Evolutionary conservation across 208 protist species (phyloP).

Genomic region (Trypanosoma scelopori): DNA sequence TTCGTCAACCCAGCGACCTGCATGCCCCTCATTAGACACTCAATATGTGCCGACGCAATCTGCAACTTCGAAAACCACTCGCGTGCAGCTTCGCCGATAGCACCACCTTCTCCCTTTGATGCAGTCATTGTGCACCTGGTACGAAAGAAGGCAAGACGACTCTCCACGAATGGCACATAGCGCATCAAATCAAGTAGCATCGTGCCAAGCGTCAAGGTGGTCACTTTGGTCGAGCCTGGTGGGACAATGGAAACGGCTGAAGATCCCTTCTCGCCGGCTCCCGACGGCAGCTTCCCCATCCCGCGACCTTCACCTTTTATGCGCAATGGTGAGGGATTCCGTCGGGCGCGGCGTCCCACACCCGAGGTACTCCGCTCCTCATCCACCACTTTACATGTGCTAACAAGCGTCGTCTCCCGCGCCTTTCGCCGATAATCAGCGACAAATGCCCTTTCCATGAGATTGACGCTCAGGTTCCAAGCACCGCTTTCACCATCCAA

Average conservation of each 20-base stretch:
- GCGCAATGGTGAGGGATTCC: neutral
- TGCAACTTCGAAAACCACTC: conserved; percentile 38
- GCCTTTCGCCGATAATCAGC: conserved; percentile 4
- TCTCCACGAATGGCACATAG: conserved; percentile 49
- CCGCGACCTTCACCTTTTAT: neutral
- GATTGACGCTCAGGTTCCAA: conserved; percentile 34
- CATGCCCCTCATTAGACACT: conserved; percentile 15
- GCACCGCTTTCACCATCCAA: conserved; percentile 36
- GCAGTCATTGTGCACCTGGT: conserved; percentile 23
- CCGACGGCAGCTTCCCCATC: neutral
- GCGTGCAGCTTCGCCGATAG: conserved; percentile 24
- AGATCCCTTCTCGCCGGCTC: neutral
- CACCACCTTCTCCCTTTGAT: conserved; percentile 23
- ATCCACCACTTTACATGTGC: neutral
- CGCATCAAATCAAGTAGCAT: conserved; percentile 33
- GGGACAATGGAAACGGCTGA: too few species aligned
- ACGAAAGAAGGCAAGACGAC: conserved; percentile 32
- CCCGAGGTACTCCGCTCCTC: neutral
- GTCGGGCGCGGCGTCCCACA: neutral
- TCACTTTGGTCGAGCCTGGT: neutral
- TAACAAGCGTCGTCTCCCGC: neutral
- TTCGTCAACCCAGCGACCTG: conserved; percentile 3
- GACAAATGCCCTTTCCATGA: conserved; percentile 34
- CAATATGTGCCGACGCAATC: conserved; percentile 18
- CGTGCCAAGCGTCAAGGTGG: conserved; percentile 29